These are phyloP conservation scores for Aspergillus mulundensis DNA, from an alignment of 495 filamentous ascomycete genomes.

Conservation along the genomic window DNA sequence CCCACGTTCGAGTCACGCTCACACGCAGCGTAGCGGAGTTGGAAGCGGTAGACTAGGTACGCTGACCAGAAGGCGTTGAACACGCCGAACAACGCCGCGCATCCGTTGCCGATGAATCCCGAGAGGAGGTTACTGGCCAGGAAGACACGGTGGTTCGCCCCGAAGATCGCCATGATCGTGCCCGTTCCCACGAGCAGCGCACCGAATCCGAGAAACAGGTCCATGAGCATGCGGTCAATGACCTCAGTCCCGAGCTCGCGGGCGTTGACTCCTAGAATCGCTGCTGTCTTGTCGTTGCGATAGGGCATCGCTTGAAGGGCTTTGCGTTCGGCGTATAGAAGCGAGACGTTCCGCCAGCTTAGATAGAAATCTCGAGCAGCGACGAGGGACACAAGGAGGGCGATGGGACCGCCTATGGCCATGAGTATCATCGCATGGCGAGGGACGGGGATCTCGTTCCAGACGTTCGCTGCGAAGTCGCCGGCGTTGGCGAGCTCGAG, in stretches of 20 bases:
- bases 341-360: conserved; percentile 40
- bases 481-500: conserved; percentile 51
- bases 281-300: conserved; percentile 14
- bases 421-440: conserved; percentile 42
- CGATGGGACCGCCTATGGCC: conserved; percentile 46
- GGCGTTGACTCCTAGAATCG: conserved; percentile 2
- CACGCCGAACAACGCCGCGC: conserved; percentile 19
- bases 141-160: conserved; percentile 36
- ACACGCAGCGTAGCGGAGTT: conserved; percentile 22
- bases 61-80: conserved; percentile 44
- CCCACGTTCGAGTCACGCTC: neutral
- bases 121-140: conserved; percentile 46
- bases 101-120: conserved; percentile 30
- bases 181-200: conserved; percentile 45
- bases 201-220: conserved; percentile 41
- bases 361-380: conserved; percentile 38
- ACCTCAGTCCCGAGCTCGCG: conserved; percentile 38
- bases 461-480: conserved; percentile 53
- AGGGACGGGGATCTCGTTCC: conserved; percentile 47
- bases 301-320: conserved; percentile 1
- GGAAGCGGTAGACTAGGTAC: conserved; percentile 35
- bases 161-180: conserved; percentile 48
- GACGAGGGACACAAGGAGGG: conserved; percentile 41
- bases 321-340: conserved; percentile 35
- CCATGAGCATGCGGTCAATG: conserved; percentile 43